Evolutionary conservation across 163 green algal species (phyloP), one percentile per base, ranked within the genome.

Genomic region (Scenedesmus sp.): DNA sequence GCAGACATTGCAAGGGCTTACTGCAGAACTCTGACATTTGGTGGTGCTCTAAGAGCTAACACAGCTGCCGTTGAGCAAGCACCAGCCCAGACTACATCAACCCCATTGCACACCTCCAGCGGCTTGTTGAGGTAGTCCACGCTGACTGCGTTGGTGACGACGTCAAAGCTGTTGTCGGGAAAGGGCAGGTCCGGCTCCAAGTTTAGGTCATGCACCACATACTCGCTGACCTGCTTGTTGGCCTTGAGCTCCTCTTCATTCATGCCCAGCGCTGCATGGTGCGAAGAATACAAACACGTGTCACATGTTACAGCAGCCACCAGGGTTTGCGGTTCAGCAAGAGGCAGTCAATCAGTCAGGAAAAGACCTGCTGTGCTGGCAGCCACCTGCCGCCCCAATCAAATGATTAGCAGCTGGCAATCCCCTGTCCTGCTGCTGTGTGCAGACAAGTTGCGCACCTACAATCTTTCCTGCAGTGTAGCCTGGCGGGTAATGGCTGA

Each of bases 51-150:
- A 1, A 22, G 1, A 61, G 51, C 51, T 61, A 22, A 61, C 51
- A 61, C 6, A 61, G 51, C 51, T 61, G 51, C 3, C 20, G 7
- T 15, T 3, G 1, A 24, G 24, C 51, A 61, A 61, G 24, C 51
- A 15, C 9, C 51, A 61, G 24, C 6, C 24, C 13, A 26, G 6
- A 78, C 24, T 42, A 5, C 42, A 42, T 15, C 24, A 18, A 80
- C 3, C 70, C 24, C 3, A 7, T 80, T 44, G 44, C 70, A 20
- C 44, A 94, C 90, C 86, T 97, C 95, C 65, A 98, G 83, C 0
- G 97, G 97, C 79, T 94, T 95, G 43, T 93, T 97, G 7, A 99
- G 94, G 95, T 99, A 99, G 90, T 99, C 97, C 22, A 99, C 97
- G 24, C 85, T 93, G 51, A 99, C 97, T 1, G 89, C 92, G 81